Percentiles rank a stretch among this genome's conserved stretches.
Evolutionary conservation across 108 stramenopile species (phyloP).

Genomic region (Aurantiochytrium sp.): DNA sequence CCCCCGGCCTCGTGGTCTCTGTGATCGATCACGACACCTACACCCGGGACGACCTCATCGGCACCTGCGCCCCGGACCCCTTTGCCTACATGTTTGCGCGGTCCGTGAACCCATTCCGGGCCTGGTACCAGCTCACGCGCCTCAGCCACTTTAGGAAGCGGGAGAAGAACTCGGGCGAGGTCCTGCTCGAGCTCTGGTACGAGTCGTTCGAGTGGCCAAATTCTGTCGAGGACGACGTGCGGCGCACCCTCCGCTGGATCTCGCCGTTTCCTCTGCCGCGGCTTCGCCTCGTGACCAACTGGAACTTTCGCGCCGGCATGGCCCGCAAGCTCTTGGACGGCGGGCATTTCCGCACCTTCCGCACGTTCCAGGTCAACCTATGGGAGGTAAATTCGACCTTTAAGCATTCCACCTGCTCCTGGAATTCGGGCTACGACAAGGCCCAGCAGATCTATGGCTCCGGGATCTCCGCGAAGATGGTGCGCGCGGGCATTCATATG

Average conservation of each 20-base stretch:
- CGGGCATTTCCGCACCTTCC: slow-evolving; percentile 10
- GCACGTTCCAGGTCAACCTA: slow-evolving; percentile 30
- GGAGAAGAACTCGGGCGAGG: neutral
- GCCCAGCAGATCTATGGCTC: slow-evolving; percentile 35
- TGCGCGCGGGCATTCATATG: slow-evolving; percentile 15
- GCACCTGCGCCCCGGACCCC: neutral
- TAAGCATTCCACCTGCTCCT: neutral
- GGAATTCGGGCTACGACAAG: slow-evolving; percentile 12
- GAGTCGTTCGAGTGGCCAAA: neutral
- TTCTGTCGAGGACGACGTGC: neutral
- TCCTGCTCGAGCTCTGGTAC: neutral
- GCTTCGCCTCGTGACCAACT: neutral
- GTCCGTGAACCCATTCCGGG: neutral
- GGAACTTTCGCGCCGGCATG: neutral
- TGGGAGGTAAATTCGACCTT: slow-evolving; percentile 36
- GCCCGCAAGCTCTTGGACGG: neutral
- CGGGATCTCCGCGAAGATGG: neutral
- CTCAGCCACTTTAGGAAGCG: neutral
- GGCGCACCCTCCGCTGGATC: neutral
- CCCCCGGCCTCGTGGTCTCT: neutral
- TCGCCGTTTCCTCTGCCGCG: neutral
- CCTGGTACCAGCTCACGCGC: neutral
- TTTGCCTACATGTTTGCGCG: neutral
- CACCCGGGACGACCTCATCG: neutral
- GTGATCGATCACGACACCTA: slow-evolving; percentile 16